phyloP scores from a whole-genome alignment of 257 asterid species.

The Solanum chilense region DNA sequence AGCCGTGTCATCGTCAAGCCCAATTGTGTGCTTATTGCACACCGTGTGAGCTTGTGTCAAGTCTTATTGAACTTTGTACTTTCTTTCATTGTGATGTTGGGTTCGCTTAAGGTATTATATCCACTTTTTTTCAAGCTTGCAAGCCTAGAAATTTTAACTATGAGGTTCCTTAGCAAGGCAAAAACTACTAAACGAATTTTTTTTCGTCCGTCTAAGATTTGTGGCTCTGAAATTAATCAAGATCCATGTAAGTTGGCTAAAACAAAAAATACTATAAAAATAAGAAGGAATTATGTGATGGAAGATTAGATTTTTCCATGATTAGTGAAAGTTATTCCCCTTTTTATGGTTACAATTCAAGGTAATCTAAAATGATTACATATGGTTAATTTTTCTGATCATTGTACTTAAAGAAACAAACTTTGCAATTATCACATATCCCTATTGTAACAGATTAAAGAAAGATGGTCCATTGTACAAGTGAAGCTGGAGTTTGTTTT shows the following conservation, averaged over 20 bases:
- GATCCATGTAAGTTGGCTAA: not conserved
- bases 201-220: not conserved
- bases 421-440: not conserved
- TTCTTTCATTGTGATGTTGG: not conserved
- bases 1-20: not conserved
- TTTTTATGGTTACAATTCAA: not conserved
- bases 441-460: not conserved
- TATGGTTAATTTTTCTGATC: not conserved
- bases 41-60: not conserved
- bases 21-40: not conserved
- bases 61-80: not conserved
- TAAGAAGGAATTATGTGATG: not conserved
- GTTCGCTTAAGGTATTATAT: not conserved
- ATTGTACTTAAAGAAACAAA: not conserved
- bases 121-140: not conserved
- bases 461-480: not conserved
- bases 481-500: not conserved
- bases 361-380: not conserved
- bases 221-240: not conserved
- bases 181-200: not conserved
- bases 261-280: too few relatives aligned
- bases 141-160: not conserved
- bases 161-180: not conserved
- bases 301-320: not conserved
- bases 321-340: not conserved